Conservation (phyloP, 805 yeast species). For the Starmerella floris region DNA sequence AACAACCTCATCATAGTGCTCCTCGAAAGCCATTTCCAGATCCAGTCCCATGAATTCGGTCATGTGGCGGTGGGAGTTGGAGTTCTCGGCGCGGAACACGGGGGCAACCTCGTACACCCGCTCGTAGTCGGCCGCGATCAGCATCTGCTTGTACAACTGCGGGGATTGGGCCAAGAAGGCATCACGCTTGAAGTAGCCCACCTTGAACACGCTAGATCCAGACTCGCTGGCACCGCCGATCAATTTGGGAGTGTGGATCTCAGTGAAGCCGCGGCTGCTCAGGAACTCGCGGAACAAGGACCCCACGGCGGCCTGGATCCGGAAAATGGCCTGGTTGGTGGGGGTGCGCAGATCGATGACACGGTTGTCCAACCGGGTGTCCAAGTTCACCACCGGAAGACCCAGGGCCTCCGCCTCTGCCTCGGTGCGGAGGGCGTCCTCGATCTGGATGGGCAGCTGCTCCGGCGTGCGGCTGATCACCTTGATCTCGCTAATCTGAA, state of each 20-base stretch:
- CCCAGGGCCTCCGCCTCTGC: slow-evolving; percentile 71
- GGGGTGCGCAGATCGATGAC: slow-evolving; percentile 94
- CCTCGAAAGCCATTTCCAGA: slow-evolving; percentile 95
- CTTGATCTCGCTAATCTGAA: slow-evolving; percentile 58
- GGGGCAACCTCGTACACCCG: slow-evolving; percentile 93
- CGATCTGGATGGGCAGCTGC: slow-evolving; percentile 84
- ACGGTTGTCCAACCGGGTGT: slow-evolving; percentile 87
- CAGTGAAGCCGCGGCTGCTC: slow-evolving; percentile 53
- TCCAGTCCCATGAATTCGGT: slow-evolving; percentile 97
- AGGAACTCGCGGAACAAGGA: slow-evolving; percentile 81
- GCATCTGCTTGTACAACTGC: slow-evolving; percentile 93
- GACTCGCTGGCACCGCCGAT: slow-evolving; percentile 95
- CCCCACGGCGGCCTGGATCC: slow-evolving; percentile 81
- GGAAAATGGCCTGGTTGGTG: slow-evolving; percentile 95
- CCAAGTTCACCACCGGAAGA: slow-evolving; percentile 87
- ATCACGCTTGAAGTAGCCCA: slow-evolving; percentile 78
- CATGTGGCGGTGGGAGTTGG: slow-evolving; percentile 98
- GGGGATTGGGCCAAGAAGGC: slow-evolving; percentile 97
- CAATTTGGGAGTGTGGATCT: slow-evolving; percentile 91
- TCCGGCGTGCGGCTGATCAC: slow-evolving; percentile 80
- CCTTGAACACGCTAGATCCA: slow-evolving; percentile 93
- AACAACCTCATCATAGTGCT: slow-evolving; percentile 87
- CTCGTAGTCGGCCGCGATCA: slow-evolving; percentile 96
- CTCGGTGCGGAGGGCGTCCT: slow-evolving; percentile 92
- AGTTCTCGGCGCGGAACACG: slow-evolving; percentile 97